phyloP scores from a whole-genome alignment of 768 basidiomycete species.

The Termitomyces sp. region DNA sequence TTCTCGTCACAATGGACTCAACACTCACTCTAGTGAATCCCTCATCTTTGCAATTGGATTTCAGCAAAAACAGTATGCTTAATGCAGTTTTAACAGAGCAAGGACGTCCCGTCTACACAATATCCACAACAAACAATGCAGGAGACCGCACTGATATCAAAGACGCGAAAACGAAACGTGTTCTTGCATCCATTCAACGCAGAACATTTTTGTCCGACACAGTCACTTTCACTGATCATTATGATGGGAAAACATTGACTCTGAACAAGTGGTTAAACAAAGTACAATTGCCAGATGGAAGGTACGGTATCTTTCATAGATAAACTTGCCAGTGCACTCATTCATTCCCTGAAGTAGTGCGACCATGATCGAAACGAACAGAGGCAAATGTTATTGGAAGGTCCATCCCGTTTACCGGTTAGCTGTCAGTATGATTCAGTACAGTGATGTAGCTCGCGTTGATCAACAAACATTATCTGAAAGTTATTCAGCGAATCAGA shows the following conservation, averaged over 20 bases:
- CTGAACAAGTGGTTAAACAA: conserved; percentile 20
- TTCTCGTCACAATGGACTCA: no score
- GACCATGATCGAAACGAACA: background rate
- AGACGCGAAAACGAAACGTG: conserved; percentile 15
- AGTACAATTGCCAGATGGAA: conserved; percentile 11
- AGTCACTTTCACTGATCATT: conserved; percentile 17
- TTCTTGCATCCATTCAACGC: conserved; percentile 16
- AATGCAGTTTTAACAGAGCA: conserved; percentile 17
- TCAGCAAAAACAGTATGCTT: conserved; percentile 18
- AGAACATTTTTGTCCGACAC: conserved; percentile 18
- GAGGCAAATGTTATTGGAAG: conserved; percentile 2
- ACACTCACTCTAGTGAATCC: conserved; percentile 12
- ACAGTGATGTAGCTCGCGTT: background rate
- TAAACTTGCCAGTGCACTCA: background rate
- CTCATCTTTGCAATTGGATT: conserved; percentile 12
- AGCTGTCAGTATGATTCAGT: background rate
- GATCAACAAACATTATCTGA: background rate
- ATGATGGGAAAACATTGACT: conserved; percentile 16
- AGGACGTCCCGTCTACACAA: conserved; percentile 15
- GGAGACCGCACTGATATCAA: conserved; percentile 17
- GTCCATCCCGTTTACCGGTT: background rate
- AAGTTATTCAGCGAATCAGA: conserved; percentile 2
- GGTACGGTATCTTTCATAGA: background rate
- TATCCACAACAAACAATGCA: conserved; percentile 17
- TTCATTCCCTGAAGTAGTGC: background rate